Base-by-base conservation (phyloP, 2,329 filamentous ascomycete species). In the Penicillium sumatraense region DNA sequence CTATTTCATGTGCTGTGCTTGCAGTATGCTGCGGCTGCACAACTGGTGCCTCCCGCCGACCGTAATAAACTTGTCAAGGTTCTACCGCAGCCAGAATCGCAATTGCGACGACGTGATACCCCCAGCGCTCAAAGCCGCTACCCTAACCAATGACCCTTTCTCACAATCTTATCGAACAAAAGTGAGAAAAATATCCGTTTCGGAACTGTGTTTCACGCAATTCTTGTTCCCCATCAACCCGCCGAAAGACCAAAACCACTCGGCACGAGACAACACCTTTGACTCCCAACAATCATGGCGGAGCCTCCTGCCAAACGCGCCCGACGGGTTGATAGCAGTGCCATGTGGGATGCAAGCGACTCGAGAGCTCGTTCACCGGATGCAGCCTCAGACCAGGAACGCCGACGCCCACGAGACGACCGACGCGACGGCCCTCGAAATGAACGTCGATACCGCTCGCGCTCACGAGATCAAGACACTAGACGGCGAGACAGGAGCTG, bases 301-400 rank as follows among this genome's bases (percentile, higher is more conserved):
- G 82, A 84, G 63, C 79, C 79, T 61, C 76, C 82, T 56, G 71
- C 79, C 49, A 83, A 82, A 68, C 80, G 81, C 48, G 69, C 78
- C 18, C 77, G 79, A 56, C 73, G 78, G 45, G 78, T 78, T n/a
- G 85, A 88, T 62, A 85, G 81, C 71, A 81, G 81, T 48, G 78
- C 83, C 49, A 85, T 85, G 80, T 85, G 84, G 83, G 86, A 89
- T 58, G 67, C 70, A 53, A 71, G 73, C 49, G 72, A 76, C 36
- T 68, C 63, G 18, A 63, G 59, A 24, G 60, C 64, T 24, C 66
- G 64, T 31, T 63, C 63, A 8, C 59, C 63, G 36, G 73, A 69
- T 27, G 53, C 62, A 51, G 69, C 65, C 20, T 60, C 65, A 51
- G 75, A 69, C 68, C 78, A 54, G 68, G 76, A 56, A 54, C 74